These are phyloP conservation scores for Nicotiana sylvestris DNA, from an alignment of 257 asterid species.

Conservation along the genomic window DNA sequence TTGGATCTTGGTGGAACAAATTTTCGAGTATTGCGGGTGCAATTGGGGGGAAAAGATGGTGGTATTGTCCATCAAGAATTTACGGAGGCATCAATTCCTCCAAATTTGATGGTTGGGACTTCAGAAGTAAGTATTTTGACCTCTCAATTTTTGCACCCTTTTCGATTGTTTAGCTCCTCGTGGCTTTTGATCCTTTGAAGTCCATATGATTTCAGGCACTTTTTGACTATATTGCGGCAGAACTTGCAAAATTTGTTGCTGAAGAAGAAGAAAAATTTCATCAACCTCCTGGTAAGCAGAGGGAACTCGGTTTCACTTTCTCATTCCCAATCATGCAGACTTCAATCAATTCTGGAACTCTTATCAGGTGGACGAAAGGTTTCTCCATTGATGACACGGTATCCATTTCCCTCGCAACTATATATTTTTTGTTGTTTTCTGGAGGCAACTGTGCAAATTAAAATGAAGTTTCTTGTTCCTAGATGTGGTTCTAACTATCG, in stretches of 20 bases:
- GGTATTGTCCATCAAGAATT: conserved; percentile 79
- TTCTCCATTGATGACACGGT: conserved; percentile 63
- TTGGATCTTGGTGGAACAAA: conserved; percentile 97
- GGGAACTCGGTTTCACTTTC: conserved; percentile 81
- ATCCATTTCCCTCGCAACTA: conserved; percentile 6
- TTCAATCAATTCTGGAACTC: conserved; percentile 68
- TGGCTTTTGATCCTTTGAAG: conserved; percentile 5
- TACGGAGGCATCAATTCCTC: conserved; percentile 80
- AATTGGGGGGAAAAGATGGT: conserved; percentile 62
- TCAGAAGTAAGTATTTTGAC: conserved; percentile 39
- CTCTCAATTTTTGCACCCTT: neutral
- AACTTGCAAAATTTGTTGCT: conserved; percentile 52
- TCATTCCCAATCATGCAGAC: conserved; percentile 80
- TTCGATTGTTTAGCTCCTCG: neutral
- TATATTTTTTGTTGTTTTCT: neutral
- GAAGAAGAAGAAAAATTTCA: conserved; percentile 49
- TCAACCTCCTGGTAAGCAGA: conserved; percentile 53
- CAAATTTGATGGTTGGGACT: conserved; percentile 68
- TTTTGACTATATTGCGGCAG: conserved; percentile 60
- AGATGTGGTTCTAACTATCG: neutral
- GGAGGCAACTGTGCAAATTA: neutral
- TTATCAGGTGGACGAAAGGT: conserved; percentile 85
- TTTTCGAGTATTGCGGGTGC: conserved; percentile 87
- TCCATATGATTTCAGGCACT: conserved; percentile 49
- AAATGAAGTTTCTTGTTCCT: neutral